These are phyloP conservation scores for Phytophthora podocarpi DNA, from an alignment of 352 stramenopile species.

Conservation along the genomic window DNA sequence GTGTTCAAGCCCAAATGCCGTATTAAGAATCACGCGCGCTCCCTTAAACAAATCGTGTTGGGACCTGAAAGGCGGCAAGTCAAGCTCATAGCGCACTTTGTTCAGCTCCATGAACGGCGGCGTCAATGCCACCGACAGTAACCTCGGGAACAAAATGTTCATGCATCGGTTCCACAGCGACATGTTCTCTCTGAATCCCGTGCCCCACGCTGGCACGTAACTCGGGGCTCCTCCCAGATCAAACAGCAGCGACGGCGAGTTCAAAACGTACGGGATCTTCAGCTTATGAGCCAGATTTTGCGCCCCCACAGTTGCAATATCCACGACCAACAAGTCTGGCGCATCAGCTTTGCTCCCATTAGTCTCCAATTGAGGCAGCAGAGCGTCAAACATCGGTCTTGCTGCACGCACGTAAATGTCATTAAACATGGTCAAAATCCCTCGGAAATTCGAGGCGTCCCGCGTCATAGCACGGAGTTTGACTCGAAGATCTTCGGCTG, in stretches of 20 bases:
- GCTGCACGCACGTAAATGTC: constrained; percentile 84
- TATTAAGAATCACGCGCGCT: constrained; percentile 86
- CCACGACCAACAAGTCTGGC: constrained; percentile 77
- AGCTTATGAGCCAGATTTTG: constrained; percentile 84
- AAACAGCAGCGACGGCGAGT: constrained; percentile 88
- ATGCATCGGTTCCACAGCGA: constrained; percentile 90
- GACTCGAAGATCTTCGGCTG: constrained; percentile 65
- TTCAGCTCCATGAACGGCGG: constrained; percentile 90
- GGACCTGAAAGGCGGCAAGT: constrained; percentile 72
- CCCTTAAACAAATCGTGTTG: constrained; percentile 91
- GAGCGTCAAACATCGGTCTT: constrained; percentile 77
- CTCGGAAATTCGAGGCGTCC: constrained; percentile 83
- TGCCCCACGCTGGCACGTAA: constrained; percentile 87
- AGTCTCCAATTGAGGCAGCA: constrained; percentile 54
- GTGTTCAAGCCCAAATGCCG: constrained; percentile 87
- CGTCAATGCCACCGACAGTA: constrained; percentile 87
- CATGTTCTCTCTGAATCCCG: constrained; percentile 82
- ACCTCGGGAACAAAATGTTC: constrained; percentile 88
- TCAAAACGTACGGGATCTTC: constrained; percentile 74
- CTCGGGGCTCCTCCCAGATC: constrained; percentile 71
- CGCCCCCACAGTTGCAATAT: constrained; percentile 83
- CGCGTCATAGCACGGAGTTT: constrained; percentile 83
- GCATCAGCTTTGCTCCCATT: constrained; percentile 19
- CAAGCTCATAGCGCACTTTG: constrained; percentile 82
- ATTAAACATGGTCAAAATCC: constrained; percentile 90